Evolutionary conservation across 768 basidiomycete genomes (phyloP), one percentile per base, ranked within the genome.

Genomic region (Kwoniella pini): DNA sequence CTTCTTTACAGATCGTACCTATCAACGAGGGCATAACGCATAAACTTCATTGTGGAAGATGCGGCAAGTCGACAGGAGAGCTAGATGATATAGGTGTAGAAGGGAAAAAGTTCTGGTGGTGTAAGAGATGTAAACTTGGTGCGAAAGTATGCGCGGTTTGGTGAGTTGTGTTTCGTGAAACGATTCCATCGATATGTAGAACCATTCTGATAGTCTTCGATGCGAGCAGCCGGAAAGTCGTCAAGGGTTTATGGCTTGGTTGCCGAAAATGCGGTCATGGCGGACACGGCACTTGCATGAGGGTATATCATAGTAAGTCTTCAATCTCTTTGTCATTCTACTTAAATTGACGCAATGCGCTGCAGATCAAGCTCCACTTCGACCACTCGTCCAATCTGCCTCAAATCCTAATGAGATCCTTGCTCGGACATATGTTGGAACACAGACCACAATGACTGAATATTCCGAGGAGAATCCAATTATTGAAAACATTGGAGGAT

Each of bases 191-290:
- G 40, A 42, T 27, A 39, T n/a, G 27, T 24, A 17, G 39, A 19
- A 19, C 17, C n/a, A 21, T 54, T 40, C 10, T 17, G 40, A 42
- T 21, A 46, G 24, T 55, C 15, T 12, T 27, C 31, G 56, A n/a
- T n/a, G 17, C 22, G 10, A 7, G 7, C 24, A 68, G 63, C 57
- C 70, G 64, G n/a, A 26, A 53, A 33, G 50, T 59, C 7, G 66
- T 72, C 10, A 70, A 67, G 36, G 70, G 73, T 0, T 33, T 75
- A 6, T 69, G 60, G 60, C 54, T 75, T 60, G 69, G 69, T 12
- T 75, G 73, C 48, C 50, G 63, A 27, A 55, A 62, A 38, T 75
- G 73, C 43, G 40, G 63, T 30, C 73, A 75, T 64, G 70, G 71
- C 21, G 73, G 73, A 13, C 73, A 75, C 60, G 60, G 67, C 44